Evolutionary conservation across 371 early-diverging fungal genomes (phyloP).

Genomic region (Nosema muscidifuracis): DNA sequence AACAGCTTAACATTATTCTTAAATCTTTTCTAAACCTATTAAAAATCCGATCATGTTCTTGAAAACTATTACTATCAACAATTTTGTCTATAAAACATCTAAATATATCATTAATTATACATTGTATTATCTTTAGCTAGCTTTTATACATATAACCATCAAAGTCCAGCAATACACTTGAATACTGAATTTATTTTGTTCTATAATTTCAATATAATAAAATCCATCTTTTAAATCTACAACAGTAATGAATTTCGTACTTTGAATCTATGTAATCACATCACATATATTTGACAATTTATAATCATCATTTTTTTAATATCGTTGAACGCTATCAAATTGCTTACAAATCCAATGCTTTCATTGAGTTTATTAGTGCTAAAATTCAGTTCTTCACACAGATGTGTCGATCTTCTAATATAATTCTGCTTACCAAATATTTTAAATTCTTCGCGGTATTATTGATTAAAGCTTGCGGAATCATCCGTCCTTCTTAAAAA

Average conservation of each 20-base stretch:
- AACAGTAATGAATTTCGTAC: conserved; percentile 25
- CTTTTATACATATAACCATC: conserved; percentile 41
- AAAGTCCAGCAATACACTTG: conserved; percentile 33
- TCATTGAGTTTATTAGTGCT: conserved; percentile 20
- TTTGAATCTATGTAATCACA: conserved; percentile 7
- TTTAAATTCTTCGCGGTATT: too few relatives aligned
- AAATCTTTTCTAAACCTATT: not conserved
- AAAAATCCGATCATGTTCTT: not conserved
- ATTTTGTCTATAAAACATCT: not conserved
- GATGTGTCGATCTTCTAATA: too few relatives aligned
- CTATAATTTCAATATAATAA: conserved; percentile 43
- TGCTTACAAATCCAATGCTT: conserved; percentile 24
- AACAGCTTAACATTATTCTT: not conserved
- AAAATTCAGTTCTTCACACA: conserved; percentile 11
- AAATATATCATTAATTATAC: conserved; percentile 38
- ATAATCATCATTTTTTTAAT: not conserved
- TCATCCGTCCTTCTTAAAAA: too few relatives aligned
- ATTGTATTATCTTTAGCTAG: conserved; percentile 37
- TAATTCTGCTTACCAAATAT: too few relatives aligned
- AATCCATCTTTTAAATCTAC: too few relatives aligned
- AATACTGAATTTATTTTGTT: conserved; percentile 21
- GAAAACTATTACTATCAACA: not conserved
- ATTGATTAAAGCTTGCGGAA: too few relatives aligned
- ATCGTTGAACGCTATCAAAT: conserved; percentile 34
- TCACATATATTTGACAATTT: too few relatives aligned